Conservation (phyloP, 2,329 filamentous ascomycete genomes). For the Ramichloridium luteum region DNA sequence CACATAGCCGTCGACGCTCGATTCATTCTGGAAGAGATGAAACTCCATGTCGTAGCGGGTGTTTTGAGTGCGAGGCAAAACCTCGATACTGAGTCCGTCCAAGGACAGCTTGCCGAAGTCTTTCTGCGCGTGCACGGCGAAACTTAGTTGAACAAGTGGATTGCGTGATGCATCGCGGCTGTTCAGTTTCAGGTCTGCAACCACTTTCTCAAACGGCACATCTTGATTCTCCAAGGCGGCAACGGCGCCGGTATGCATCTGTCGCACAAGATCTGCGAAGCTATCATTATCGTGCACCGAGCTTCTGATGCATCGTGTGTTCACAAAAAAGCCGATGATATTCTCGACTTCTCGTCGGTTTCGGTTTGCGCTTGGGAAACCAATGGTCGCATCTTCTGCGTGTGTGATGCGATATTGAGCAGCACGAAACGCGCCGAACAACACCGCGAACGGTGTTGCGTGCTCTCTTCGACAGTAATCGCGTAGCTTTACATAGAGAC, state of each 20-base stretch:
- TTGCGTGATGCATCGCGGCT: constrained; percentile 5
- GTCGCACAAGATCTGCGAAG: constrained; percentile 3
- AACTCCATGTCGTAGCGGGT: constrained; percentile 7
- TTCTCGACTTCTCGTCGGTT: constrained; percentile 4
- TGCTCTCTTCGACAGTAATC: too few species aligned
- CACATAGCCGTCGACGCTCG: constrained; percentile 1
- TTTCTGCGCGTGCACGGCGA: constrained; percentile 6
- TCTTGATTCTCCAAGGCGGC: constrained; percentile 5
- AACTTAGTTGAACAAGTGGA: constrained; percentile 8
- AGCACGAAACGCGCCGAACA: constrained; percentile 2
- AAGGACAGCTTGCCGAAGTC: constrained; percentile 5
- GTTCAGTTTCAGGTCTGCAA: constrained; percentile 1
- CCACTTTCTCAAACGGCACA: constrained; percentile 6
- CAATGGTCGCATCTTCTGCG: constrained; percentile 4
- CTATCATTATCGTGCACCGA: constrained; percentile 3
- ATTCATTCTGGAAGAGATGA: constrained; percentile 1
- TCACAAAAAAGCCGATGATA: constrained; percentile 5
- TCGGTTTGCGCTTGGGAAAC: constrained; percentile 3
- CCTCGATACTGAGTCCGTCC: constrained; percentile 4
- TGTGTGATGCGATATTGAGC: constrained; percentile 5
- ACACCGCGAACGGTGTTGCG: too few species aligned
- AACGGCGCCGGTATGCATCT: constrained; percentile 3
- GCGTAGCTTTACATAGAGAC: too few species aligned
- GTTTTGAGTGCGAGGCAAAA: constrained; percentile 3
- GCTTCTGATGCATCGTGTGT: constrained; percentile 6